Evolutionary conservation across 129 eudicot genomes (phyloP).

Genomic region (Escallonia rubra): DNA sequence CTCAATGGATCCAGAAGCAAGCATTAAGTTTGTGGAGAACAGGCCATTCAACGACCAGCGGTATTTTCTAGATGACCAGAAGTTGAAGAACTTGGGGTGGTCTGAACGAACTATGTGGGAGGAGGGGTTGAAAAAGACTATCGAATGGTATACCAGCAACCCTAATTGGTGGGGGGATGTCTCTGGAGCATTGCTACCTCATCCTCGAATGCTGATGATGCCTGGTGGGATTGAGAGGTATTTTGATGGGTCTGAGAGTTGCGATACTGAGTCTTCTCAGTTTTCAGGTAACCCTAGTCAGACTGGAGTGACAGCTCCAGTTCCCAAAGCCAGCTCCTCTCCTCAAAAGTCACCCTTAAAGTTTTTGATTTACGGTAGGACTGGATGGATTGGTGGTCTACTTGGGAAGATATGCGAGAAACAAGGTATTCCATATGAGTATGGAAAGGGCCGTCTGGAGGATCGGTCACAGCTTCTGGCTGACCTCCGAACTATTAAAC

Average conservation of each 20-base stretch:
- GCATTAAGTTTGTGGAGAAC: slow-evolving; percentile 85
- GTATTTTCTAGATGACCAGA: slow-evolving; percentile 89
- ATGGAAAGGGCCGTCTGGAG: slow-evolving; percentile 87
- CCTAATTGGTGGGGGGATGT: slow-evolving; percentile 98
- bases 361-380: slow-evolving; percentile 86
- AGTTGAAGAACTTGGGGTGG: slow-evolving; percentile 82
- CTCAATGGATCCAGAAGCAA: slow-evolving; percentile 46
- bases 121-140: slow-evolving; percentile 83
- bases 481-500: slow-evolving; percentile 61
- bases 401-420: slow-evolving; percentile 86
- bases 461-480: slow-evolving; percentile 56
- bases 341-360: slow-evolving; percentile 51
- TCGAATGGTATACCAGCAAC: slow-evolving; percentile 81
- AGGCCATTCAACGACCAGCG: slow-evolving; percentile 97
- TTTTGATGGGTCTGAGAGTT: slow-evolving; percentile 58
- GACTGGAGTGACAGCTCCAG: slow-evolving; percentile 36
- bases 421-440: slow-evolving; percentile 81
- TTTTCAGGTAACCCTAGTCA: slow-evolving; percentile 28
- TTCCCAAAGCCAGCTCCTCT: slow-evolving; percentile 29
- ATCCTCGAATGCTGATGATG: slow-evolving; percentile 98
- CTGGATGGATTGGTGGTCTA: slow-evolving; percentile 98
- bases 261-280: slow-evolving; percentile 45
- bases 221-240: slow-evolving; percentile 80
- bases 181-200: slow-evolving; percentile 92
- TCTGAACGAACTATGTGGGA: slow-evolving; percentile 79